Evolutionary conservation across 2,329 filamentous ascomycete genomes (phyloP).

Genomic region (Stromatinia cepivora): DNA sequence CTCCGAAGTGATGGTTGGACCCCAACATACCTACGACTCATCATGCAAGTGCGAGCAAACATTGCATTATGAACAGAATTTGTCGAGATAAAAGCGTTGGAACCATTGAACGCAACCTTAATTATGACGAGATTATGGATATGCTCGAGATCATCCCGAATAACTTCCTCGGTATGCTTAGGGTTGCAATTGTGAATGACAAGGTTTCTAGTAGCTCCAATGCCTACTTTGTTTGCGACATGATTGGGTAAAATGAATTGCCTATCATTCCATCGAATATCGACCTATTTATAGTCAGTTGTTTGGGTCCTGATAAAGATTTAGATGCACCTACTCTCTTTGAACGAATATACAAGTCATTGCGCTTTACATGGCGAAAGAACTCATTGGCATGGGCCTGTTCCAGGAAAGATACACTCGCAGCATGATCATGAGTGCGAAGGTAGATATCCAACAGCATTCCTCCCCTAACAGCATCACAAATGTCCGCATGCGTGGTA

Average conservation of each 20-base stretch:
- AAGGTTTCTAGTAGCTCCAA: constrained; percentile 72
- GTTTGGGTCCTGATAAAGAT: neutral
- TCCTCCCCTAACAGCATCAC: constrained; percentile 66
- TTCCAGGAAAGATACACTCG: constrained; percentile 69
- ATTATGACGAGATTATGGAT: constrained; percentile 78
- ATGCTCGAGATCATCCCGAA: constrained; percentile 76
- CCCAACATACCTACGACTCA: constrained; percentile 47
- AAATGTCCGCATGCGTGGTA: constrained; percentile 65
- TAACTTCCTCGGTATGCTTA: constrained; percentile 60
- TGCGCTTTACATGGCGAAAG: constrained; percentile 60
- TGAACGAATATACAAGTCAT: constrained; percentile 67
- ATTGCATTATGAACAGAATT: constrained; percentile 77
- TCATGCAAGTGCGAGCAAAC: constrained; percentile 77
- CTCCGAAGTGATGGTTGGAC: constrained; percentile 27
- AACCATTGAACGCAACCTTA: constrained; percentile 57
- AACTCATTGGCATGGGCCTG: constrained; percentile 64
- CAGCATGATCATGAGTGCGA: constrained; percentile 57
- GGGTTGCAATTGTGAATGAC: constrained; percentile 61
- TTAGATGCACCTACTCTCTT: constrained; percentile 56
- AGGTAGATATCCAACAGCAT: constrained; percentile 68
- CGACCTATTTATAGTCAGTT: constrained; percentile 51
- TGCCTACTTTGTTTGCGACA: constrained; percentile 62
- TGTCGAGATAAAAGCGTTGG: constrained; percentile 67
- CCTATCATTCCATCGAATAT: constrained; percentile 67
- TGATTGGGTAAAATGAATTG: constrained; percentile 67